Conservation (phyloP, 2,329 filamentous ascomycete genomes). For the Xylaria sp. region DNA sequence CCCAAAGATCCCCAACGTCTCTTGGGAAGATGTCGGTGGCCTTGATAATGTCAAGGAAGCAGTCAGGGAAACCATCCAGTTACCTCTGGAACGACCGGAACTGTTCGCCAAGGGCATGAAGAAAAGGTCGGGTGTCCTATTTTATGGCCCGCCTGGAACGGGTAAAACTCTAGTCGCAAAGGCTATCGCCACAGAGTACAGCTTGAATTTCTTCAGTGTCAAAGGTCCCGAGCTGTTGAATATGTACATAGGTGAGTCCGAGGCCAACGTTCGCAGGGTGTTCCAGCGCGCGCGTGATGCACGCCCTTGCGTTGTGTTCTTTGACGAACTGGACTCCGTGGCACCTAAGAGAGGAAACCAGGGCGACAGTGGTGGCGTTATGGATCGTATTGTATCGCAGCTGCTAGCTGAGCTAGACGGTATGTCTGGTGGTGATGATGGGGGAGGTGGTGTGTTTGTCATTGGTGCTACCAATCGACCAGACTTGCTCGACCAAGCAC, state of each 20-base stretch:
- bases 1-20: constrained; percentile 96
- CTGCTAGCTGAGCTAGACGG: constrained; percentile 94
- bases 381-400: constrained; percentile 97
- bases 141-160: constrained; percentile 91
- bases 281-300: constrained; percentile 90
- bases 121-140: constrained; percentile 92
- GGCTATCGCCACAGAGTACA: constrained; percentile 93
- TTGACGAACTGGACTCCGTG: constrained; percentile 92
- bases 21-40: constrained; percentile 95
- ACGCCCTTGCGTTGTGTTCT: constrained; percentile 89
- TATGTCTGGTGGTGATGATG: constrained; percentile 92
- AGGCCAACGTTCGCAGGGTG: constrained; percentile 89
- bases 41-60: constrained; percentile 94
- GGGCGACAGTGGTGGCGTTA: constrained; percentile 95
- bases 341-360: constrained; percentile 97
- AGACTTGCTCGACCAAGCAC: constrained; percentile 88
- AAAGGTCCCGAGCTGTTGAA: constrained; percentile 92
- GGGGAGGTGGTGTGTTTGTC: constrained; percentile 87
- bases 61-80: constrained; percentile 95
- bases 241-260: constrained; percentile 96
- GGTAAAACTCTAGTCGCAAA: constrained; percentile 94
- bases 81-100: constrained; percentile 90
- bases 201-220: constrained; percentile 93
- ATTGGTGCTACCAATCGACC: constrained; percentile 96
- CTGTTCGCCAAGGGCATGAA: constrained; percentile 98